These are phyloP conservation scores for Talaromyces sp. DNA, from an alignment of 2,329 filamentous ascomycete species.

Conservation along the genomic window DNA sequence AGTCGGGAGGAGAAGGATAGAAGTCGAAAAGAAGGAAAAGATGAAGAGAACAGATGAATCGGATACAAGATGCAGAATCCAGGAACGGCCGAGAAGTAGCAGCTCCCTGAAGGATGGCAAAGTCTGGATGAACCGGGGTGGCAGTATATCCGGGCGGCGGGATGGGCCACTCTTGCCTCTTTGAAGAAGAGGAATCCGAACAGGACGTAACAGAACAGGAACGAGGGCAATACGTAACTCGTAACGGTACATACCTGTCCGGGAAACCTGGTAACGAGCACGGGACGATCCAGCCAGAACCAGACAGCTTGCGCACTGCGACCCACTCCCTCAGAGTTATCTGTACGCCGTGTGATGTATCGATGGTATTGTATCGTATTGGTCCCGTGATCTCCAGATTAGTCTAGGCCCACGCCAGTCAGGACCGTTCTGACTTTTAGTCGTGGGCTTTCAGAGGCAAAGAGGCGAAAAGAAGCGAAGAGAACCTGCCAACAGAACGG, in stretches of 20 bases:
- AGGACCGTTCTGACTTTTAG: not conserved
- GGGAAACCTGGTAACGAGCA: slow-evolving; percentile 7
- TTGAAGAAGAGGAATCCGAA: not conserved
- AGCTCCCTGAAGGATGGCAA: not conserved
- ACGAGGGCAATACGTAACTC: not conserved
- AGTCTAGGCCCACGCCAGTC: slow-evolving; percentile 4
- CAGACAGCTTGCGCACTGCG: not conserved
- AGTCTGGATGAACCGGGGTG: slow-evolving; percentile 15
- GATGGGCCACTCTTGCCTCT: not conserved
- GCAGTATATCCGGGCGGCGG: slow-evolving; percentile 18
- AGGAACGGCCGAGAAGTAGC: slow-evolving; percentile 2
- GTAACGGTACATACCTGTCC: slow-evolving; percentile 3
- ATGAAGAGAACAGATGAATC: not conserved
- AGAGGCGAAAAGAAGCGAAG: slow-evolving; percentile 9
- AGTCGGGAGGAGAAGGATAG: not conserved
- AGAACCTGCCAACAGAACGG: slow-evolving; percentile 6
- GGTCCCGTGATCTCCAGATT: slow-evolving; percentile 3
- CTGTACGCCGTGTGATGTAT: not conserved
- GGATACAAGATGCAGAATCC: not conserved
- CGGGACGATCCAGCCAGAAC: slow-evolving; percentile 12
- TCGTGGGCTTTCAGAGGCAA: not conserved
- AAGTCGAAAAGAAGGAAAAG: slow-evolving; percentile 9
- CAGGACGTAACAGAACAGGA: not conserved
- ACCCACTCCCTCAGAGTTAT: not conserved
- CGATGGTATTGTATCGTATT: not conserved